Conservation (phyloP, 495 filamentous ascomycete species). For the Aspergillus saccharolyticus region DNA sequence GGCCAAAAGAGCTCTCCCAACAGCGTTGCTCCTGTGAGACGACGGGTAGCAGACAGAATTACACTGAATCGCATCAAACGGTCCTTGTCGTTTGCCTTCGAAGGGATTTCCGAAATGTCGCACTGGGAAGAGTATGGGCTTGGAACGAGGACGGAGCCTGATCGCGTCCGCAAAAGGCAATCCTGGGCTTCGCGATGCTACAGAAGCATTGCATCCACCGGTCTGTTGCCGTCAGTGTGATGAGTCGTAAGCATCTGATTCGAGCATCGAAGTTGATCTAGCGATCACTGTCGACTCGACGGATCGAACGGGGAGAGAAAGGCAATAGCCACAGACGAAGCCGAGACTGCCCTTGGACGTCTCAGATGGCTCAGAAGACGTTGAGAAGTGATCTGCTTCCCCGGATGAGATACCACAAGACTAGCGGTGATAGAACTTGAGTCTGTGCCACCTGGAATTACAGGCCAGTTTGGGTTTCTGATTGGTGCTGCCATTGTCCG, state of each 20-base stretch:
- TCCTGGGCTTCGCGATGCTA: background rate
- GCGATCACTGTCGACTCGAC: background rate
- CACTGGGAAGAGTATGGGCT: background rate
- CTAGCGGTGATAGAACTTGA: background rate
- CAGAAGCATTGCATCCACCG: background rate
- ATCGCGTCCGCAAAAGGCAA: background rate
- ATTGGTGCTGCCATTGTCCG: background rate
- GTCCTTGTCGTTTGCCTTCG: background rate
- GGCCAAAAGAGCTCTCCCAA: conserved; percentile 1
- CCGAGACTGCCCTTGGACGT: background rate
- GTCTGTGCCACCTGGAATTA: background rate
- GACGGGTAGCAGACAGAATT: background rate
- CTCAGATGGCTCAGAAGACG: background rate
- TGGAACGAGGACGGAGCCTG: background rate
- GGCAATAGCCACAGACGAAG: background rate
- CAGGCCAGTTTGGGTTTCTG: background rate
- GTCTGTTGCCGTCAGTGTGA: background rate
- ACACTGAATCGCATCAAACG: conserved; percentile 11
- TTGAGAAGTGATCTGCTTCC: background rate
- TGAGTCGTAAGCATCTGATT: background rate
- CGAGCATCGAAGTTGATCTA: background rate
- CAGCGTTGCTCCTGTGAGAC: background rate
- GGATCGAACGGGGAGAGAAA: background rate
- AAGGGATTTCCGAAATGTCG: background rate
- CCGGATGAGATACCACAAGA: background rate